A percentile compares a stretch with the other conserved stretches of the same genome.
These are phyloP conservation scores for Takashimella tepidaria DNA, from an alignment of 1,284 basidiomycete genomes.

Conservation along the genomic window DNA sequence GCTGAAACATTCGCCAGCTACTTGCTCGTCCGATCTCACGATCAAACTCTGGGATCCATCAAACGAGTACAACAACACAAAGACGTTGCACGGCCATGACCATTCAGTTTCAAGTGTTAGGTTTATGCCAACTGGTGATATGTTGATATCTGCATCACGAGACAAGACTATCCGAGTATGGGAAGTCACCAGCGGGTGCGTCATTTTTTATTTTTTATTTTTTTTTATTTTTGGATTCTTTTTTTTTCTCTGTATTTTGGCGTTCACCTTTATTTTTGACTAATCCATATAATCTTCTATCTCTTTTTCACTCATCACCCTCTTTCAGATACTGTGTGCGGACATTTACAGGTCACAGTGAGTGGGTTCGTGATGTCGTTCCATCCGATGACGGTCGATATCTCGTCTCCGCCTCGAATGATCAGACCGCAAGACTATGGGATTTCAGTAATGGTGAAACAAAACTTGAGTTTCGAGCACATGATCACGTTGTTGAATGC, in stretches of 20 bases:
- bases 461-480: constrained; percentile 77
- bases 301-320: not conserved
- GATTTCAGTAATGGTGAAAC: constrained; percentile 69
- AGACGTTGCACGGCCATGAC: constrained; percentile 83
- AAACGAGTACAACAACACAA: constrained; percentile 81
- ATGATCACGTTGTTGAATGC: constrained; percentile 81
- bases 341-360: constrained; percentile 58
- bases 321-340: constrained; percentile 58
- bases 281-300: too few relatives aligned
- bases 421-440: constrained; percentile 82
- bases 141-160: constrained; percentile 76
- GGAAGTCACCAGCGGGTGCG: constrained; percentile 76
- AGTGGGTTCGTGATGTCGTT: constrained; percentile 64
- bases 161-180: constrained; percentile 82
- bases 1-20: constrained; percentile 54
- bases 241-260: too few relatives aligned
- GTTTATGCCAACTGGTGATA: constrained; percentile 77
- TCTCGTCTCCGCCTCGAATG: constrained; percentile 74
- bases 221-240: too few relatives aligned
- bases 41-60: constrained; percentile 88
- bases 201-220: too few relatives aligned
- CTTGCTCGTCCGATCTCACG: constrained; percentile 82
- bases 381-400: constrained; percentile 72
- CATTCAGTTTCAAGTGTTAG: constrained; percentile 79
- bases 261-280: too few relatives aligned